Evolutionary conservation across 805 yeast species (phyloP).

Genomic region (Wickerhamomyces ciferrii): DNA sequence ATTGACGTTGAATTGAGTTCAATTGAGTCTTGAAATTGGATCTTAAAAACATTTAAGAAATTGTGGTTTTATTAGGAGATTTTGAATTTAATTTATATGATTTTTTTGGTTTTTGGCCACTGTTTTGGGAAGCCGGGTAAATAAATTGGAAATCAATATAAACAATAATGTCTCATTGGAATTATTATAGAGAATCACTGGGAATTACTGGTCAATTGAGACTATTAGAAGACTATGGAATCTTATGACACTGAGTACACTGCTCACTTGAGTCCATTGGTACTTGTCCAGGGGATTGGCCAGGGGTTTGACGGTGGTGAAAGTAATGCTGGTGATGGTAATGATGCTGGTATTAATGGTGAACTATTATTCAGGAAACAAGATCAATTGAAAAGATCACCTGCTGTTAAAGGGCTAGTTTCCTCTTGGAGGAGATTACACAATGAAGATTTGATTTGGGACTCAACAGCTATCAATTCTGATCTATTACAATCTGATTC

Average conservation of each 20-base stretch:
- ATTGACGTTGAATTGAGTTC: too few species aligned
- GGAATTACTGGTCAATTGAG: too few species aligned
- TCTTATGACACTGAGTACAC: too few species aligned
- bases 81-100: too few species aligned
- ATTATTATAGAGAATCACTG: too few species aligned
- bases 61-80: too few species aligned
- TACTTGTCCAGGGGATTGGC: conserved; percentile 38
- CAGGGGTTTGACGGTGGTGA: background rate
- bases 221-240: too few species aligned
- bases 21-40: background rate
- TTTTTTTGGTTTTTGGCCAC: too few species aligned
- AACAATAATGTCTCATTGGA: background rate
- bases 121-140: too few species aligned
- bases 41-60: too few species aligned
- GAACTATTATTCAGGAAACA: conserved; percentile 11
- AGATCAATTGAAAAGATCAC: background rate
- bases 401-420: background rate
- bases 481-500: conserved; percentile 6
- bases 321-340: background rate
- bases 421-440: conserved; percentile 21
- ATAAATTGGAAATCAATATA: too few species aligned
- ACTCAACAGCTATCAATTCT: conserved; percentile 16
- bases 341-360: background rate
- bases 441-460: conserved; percentile 22
- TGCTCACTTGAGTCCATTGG: too few species aligned